Conservation (phyloP, 306 rosid genomes). For the Inga laurina region DNA sequence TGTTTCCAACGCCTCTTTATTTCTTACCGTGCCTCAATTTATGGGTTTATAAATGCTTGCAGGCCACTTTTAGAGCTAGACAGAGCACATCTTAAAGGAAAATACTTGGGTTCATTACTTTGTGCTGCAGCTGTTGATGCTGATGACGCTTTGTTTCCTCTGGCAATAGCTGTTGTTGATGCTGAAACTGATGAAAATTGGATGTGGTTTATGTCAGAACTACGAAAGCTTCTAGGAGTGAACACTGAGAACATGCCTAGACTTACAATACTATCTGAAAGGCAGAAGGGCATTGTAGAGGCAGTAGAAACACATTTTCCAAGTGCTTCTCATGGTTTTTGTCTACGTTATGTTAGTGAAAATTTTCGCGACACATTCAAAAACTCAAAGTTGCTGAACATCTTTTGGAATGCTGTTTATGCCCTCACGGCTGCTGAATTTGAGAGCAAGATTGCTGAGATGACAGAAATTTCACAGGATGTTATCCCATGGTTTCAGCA, state of each 20-base stretch:
- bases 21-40: constrained; percentile 88
- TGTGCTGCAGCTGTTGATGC: constrained; percentile 97
- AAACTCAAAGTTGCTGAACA: constrained; percentile 88
- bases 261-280: constrained; percentile 6
- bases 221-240: constrained; percentile 74
- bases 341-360: neutral
- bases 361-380: constrained; percentile 89
- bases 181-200: constrained; percentile 90
- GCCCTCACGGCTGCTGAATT: constrained; percentile 93
- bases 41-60: constrained; percentile 94
- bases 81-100: neutral
- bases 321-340: neutral
- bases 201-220: constrained; percentile 99
- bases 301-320: constrained; percentile 11
- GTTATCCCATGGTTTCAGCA: constrained; percentile 81
- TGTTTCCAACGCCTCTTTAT: constrained; percentile 86
- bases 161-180: constrained; percentile 93
- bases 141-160: constrained; percentile 82
- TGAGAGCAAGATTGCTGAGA: constrained; percentile 86
- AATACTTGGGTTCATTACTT: constrained; percentile 69
- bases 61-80: constrained; percentile 71
- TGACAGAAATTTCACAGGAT: constrained; percentile 88
- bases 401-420: constrained; percentile 98
- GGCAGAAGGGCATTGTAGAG: constrained; percentile 5
- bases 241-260: constrained; percentile 3